phyloP scores from a whole-genome alignment of 208 protist genomes.

The Willaertia magna region DNA sequence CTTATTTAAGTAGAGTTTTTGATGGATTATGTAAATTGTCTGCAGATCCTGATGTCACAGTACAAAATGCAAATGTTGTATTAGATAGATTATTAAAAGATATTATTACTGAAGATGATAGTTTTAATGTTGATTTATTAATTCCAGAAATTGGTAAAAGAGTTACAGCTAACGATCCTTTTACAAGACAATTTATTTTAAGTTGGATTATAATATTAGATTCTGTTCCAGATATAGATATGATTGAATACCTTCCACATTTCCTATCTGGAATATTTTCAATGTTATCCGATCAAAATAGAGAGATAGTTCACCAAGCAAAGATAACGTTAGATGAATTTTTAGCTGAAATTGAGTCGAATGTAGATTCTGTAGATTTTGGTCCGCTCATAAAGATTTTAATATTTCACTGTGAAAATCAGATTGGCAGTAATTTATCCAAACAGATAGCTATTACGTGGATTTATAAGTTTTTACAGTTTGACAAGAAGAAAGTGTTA shows the following conservation, averaged over 20 bases:
- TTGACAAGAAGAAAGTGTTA: conserved; percentile 35
- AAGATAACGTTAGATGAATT: not conserved
- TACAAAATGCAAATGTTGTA: conserved; percentile 53
- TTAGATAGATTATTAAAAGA: conserved; percentile 55
- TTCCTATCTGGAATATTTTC: conserved; percentile 49
- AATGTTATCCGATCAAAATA: conserved; percentile 42
- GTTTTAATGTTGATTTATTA: conserved; percentile 49
- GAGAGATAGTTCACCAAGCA: conserved; percentile 18
- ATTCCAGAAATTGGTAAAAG: conserved; percentile 49
- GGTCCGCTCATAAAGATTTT: not conserved
- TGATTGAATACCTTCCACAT: conserved; percentile 52
- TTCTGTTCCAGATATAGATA: conserved; percentile 56
- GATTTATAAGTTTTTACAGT: conserved; percentile 48
- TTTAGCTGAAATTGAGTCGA: conserved; percentile 13
- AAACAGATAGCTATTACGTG: conserved; percentile 45
- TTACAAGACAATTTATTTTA: conserved; percentile 48
- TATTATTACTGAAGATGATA: conserved; percentile 45
- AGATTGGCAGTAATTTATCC: conserved; percentile 30
- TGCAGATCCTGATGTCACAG: conserved; percentile 49
- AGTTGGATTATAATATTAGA: conserved; percentile 60
- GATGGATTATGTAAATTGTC: conserved; percentile 51
- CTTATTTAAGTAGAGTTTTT: conserved; percentile 64
- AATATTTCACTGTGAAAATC: not conserved
- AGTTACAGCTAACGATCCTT: conserved; percentile 35
- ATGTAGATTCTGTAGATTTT: not conserved